Base-by-base conservation (phyloP, 163 green algal species). In the Chlorella variabilis region DNA sequence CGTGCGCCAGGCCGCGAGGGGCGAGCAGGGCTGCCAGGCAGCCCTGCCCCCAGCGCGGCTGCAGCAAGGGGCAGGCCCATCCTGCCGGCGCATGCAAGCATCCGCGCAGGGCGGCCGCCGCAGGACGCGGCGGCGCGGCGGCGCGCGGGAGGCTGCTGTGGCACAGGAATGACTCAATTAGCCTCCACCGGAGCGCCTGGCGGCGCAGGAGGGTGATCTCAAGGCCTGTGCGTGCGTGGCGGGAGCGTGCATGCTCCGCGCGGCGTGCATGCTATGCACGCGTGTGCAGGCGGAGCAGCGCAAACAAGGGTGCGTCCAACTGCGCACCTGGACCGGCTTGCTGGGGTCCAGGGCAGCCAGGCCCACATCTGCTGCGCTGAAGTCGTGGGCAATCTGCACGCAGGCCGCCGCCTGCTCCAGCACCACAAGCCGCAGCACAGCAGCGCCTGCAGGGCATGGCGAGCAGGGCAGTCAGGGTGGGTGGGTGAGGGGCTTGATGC, bases 91-190 rank as follows among this genome's bases (percentile, higher is more conserved):
- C 73, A 42, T 39, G 56, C 36, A 51, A 27, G 29, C 49, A n/a
- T 38, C 56, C 41, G 54, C 54, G 54, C 54, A 11, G 13, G 38
- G 27, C 17, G 38, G 71, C 15, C 49, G 49, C 65, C 66, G 75
- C 82, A 86, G 56, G 61, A 86, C 82, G 75, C 65, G 76, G 76
- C 38, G 3, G 61, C 33, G 15, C 31, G 34, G 31, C 21, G 66
- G 67, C 4, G 62, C 58, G 62, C 70, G 70, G 76, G 71, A 17
- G 29, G 21, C 77, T 74, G 51, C 69, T 87, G 33, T 87, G 51
- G 83, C 83, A 84, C 83, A 75, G 83, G 66, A 87, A 87, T 87
- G 83, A 87, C 83, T 87, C 83, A 87, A 87, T 69, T 42, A 75
- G 17, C 77, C 83, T 81, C 76, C 83, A 83, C n/a, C 8, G 11